Evolutionary conservation across 352 stramenopile genomes (phyloP).

Genomic region (Blastocystis sp.): DNA sequence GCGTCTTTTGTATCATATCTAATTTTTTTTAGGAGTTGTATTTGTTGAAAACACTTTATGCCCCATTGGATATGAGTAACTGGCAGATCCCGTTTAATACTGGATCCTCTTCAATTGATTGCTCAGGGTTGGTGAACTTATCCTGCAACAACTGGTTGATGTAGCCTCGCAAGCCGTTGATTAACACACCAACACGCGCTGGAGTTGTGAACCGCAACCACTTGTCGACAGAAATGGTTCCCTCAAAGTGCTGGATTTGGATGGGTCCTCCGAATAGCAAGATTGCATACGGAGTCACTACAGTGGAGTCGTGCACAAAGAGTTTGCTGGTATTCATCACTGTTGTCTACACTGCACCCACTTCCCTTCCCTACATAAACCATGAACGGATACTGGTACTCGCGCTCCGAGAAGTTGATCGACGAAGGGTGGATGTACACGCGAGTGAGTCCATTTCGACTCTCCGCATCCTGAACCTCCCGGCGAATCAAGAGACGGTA

Average conservation of each 20-base stretch:
- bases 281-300: slow-evolving; percentile 90
- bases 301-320: slow-evolving; percentile 91
- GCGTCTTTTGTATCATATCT: not conserved
- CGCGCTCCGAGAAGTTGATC: slow-evolving; percentile 78
- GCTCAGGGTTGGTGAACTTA: slow-evolving; percentile 84
- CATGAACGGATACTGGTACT: slow-evolving; percentile 89
- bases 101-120: slow-evolving; percentile 73
- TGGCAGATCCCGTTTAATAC: slow-evolving; percentile 14
- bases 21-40: not conserved
- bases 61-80: slow-evolving; percentile 11
- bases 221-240: slow-evolving; percentile 74
- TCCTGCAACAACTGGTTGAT: slow-evolving; percentile 83
- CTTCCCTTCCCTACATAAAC: slow-evolving; percentile 77
- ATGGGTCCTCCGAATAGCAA: slow-evolving; percentile 90
- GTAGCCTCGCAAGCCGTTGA: slow-evolving; percentile 85
- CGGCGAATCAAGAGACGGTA: not conserved
- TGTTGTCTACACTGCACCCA: slow-evolving; percentile 69
- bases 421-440: slow-evolving; percentile 93
- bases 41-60: slow-evolving; percentile 7
- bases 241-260: slow-evolving; percentile 65
- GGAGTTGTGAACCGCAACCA: slow-evolving; percentile 88
- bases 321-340: slow-evolving; percentile 90
- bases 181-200: slow-evolving; percentile 85
- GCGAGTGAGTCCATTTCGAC: slow-evolving; percentile 71
- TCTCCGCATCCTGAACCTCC: slow-evolving; percentile 25